A percentile compares a stretch with the other conserved stretches of the same genome.
phyloP scores from a whole-genome alignment of 2,329 filamentous ascomycete species.

The Trichothecium sympodiale region DNA sequence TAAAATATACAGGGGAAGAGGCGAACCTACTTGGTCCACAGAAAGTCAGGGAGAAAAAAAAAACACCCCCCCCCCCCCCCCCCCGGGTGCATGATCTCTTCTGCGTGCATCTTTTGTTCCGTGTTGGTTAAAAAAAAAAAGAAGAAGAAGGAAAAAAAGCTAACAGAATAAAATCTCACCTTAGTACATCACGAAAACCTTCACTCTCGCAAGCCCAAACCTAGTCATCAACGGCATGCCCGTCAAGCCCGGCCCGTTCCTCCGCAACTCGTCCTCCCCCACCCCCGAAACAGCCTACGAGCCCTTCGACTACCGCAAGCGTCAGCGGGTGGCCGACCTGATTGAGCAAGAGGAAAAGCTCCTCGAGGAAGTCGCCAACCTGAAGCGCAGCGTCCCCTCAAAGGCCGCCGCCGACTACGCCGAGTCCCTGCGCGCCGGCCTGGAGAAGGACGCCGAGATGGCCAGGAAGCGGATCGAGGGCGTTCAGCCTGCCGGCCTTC shows the following conservation, averaged over 20 bases:
- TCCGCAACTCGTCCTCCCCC: conserved; percentile 13
- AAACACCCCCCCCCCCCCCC: too few species aligned
- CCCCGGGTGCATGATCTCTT: too few species aligned
- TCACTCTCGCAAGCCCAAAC: conserved; percentile 46
- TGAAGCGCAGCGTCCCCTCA: conserved; percentile 43
- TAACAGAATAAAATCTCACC: background rate
- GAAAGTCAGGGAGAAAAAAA: too few species aligned
- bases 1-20: too few species aligned
- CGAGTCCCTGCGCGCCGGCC: conserved; percentile 24
- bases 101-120: too few species aligned
- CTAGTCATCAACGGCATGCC: conserved; percentile 52
- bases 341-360: conserved; percentile 52
- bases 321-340: conserved; percentile 48
- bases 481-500: conserved; percentile 18
- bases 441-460: conserved; percentile 36
- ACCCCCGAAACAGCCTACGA: conserved; percentile 33
- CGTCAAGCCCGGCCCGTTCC: conserved; percentile 27
- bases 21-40: too few species aligned
- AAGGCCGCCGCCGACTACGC: conserved; percentile 31
- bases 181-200: conserved; percentile 55
- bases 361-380: conserved; percentile 48
- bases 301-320: conserved; percentile 48
- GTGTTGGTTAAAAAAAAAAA: too few species aligned
- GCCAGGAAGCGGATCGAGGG: conserved; percentile 19
- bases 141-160: background rate